Evolutionary conservation across 257 asterid genomes (phyloP).

Genomic region (Ilex asprella): DNA sequence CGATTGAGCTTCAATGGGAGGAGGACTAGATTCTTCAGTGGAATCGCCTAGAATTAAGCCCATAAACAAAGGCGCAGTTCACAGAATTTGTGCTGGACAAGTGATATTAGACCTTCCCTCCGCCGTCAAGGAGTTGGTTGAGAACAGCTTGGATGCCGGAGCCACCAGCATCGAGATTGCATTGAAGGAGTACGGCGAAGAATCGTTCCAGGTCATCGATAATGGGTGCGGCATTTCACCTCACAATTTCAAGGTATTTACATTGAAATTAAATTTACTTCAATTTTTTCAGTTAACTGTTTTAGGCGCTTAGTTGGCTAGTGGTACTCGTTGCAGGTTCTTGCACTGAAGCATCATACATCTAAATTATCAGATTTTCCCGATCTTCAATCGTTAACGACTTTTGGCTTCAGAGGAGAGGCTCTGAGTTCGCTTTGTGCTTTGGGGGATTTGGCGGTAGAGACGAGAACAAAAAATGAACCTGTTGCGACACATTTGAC

Average conservation of each 20-base stretch:
- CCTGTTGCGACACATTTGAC: constrained; percentile 86
- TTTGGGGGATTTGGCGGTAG: constrained; percentile 79
- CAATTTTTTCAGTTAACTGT: not conserved
- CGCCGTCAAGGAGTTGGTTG: constrained; percentile 96
- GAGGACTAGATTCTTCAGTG: constrained; percentile 7
- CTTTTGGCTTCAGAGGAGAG: constrained; percentile 97
- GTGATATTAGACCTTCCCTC: constrained; percentile 89
- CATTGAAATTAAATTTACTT: not conserved
- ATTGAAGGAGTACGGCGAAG: constrained; percentile 69
- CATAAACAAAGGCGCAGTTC: constrained; percentile 64
- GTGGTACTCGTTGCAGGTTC: constrained; percentile 36
- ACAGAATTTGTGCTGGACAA: constrained; percentile 86
- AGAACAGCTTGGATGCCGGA: constrained; percentile 97
- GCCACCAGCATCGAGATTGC: constrained; percentile 80
- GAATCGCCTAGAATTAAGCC: constrained; percentile 45
- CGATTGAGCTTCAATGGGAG: constrained; percentile 31
- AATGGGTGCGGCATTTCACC: constrained; percentile 90
- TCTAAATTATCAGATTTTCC: constrained; percentile 79
- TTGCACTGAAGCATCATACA: constrained; percentile 87
- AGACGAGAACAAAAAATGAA: constrained; percentile 73
- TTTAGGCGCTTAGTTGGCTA: too few relatives aligned
- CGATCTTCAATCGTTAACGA: constrained; percentile 71
- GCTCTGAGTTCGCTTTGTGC: constrained; percentile 94
- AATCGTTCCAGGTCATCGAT: constrained; percentile 84
- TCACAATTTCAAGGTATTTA: constrained; percentile 57